Conservation (phyloP, 2,329 filamentous ascomycete species). For the Botrytis aclada region DNA sequence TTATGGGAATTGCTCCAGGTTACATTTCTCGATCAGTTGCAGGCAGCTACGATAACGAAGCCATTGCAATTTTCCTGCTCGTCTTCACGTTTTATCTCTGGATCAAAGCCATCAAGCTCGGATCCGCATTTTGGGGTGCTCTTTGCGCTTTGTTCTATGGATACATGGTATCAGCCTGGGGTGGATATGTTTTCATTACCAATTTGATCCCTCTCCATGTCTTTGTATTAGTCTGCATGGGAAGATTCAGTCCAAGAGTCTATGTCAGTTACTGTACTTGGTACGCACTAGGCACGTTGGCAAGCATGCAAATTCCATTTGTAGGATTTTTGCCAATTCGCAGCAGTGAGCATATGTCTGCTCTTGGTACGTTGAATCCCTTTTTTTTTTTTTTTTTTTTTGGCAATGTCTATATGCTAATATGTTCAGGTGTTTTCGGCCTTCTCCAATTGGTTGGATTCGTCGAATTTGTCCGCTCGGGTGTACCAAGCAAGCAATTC, state of each 20-base stretch:
- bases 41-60: constrained; percentile 98
- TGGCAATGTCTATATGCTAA: constrained; percentile 9
- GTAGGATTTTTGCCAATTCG: constrained; percentile 95
- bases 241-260: constrained; percentile 85
- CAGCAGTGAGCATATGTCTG: constrained; percentile 98
- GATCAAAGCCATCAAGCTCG: constrained; percentile 97
- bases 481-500: constrained; percentile 89
- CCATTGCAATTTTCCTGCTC: constrained; percentile 96
- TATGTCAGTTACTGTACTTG: constrained; percentile 98
- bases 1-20: constrained; percentile 96
- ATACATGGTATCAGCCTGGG: constrained; percentile 99
- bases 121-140: constrained; percentile 94
- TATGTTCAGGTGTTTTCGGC: constrained; percentile 76
- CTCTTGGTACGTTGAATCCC: constrained; percentile 63
- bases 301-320: constrained; percentile 99
- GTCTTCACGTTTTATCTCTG: constrained; percentile 98
- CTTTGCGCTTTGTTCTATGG: constrained; percentile 95
- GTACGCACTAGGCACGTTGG: constrained; percentile 93
- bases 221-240: constrained; percentile 94
- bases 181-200: constrained; percentile 99
- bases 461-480: constrained; percentile 84
- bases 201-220: constrained; percentile 92
- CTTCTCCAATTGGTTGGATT: constrained; percentile 91
- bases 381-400: constrained; percentile 27
- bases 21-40: constrained; percentile 98